phyloP scores from a whole-genome alignment of 257 asterid species.

The Petunia axillaris region DNA sequence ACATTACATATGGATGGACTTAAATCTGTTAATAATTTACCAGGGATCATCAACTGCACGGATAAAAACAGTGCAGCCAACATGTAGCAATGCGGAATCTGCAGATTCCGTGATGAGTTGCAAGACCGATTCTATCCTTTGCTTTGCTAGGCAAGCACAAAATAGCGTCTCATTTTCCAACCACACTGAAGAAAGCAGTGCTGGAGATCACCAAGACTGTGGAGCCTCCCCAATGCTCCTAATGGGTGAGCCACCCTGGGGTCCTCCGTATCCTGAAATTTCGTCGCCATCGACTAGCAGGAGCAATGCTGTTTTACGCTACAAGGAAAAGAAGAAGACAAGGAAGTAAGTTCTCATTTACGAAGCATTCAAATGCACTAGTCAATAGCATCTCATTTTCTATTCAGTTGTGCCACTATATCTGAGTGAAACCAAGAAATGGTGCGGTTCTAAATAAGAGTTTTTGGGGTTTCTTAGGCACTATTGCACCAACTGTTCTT shows the following conservation, averaged over 20 bases:
- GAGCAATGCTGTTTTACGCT: conserved; percentile 88
- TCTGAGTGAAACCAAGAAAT: neutral
- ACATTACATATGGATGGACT: neutral
- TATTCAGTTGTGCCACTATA: neutral
- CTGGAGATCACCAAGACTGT: conserved; percentile 68
- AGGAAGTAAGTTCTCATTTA: conserved; percentile 50
- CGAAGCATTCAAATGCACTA: neutral
- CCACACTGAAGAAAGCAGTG: conserved; percentile 60
- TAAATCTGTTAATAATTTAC: conserved; percentile 26
- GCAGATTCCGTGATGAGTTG: conserved; percentile 80
- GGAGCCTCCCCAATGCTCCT: conserved; percentile 65
- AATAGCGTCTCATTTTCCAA: conserved; percentile 75
- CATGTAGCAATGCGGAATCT: conserved; percentile 85
- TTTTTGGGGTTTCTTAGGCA: neutral
- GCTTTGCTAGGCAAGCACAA: conserved; percentile 54
- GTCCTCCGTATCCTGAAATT: conserved; percentile 62
- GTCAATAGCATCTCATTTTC: neutral
- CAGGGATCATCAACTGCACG: conserved; percentile 59
- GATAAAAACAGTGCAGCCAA: conserved; percentile 57
- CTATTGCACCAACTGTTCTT: neutral
- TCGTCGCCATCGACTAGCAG: conserved; percentile 62
- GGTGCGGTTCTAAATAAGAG: neutral
- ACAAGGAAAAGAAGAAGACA: conserved; percentile 94
- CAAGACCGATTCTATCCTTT: conserved; percentile 76
- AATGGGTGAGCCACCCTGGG: conserved; percentile 78